Base-by-base conservation (phyloP, 495 filamentous ascomycete species). In the Durotheca rogersii region DNA sequence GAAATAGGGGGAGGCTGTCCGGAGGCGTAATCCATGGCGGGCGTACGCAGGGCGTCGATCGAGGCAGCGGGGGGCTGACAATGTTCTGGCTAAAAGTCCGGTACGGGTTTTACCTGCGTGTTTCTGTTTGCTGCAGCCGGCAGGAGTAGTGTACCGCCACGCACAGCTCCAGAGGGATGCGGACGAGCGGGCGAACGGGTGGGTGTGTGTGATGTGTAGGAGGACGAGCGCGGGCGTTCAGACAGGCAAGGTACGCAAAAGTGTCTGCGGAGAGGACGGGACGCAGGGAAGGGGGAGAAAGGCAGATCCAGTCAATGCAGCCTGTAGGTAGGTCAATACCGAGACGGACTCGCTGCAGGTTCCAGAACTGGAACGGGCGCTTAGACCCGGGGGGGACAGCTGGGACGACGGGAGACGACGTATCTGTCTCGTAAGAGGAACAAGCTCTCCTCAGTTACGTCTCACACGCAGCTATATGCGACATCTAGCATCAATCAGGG, bases 1-100 rank as follows among this genome's bases (percentile, higher is more conserved):
- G 69, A 65, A 18, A 67, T 61, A 47, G 62, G 60, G 45, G 62
- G 69, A 7, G 46, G 31, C 18, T 49, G 53, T 44, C 42, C 56
- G 41, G 49, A 21, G 19, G 47, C 19, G 43, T 60, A 64, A 37
- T 55, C 48, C 50, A 58, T 59, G 16, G 46, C 42, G 17, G 33
- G 14, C 30, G 38, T 49, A 58, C 14, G 58, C 53, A 58, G 49
- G 45, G 53, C 53, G 23, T 29, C 47, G 30, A 61, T 49, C 46
- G 41, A 56, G 49, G 44, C 49, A 45, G 45, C 23, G 4, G 32
- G n/a, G 51, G 51, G 42, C 56, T 39, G 51, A 60, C 7, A 46
- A 47, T 46, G 40, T 50, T 60, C 51, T 60, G 51, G 51, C 57
- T 60, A 60, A 60, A 55, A 36, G 4, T 31, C 51, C 41, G 12